These are phyloP conservation scores for Colletotrichum eleusines DNA, from an alignment of 2,329 filamentous ascomycete species.

Conservation along the genomic window DNA sequence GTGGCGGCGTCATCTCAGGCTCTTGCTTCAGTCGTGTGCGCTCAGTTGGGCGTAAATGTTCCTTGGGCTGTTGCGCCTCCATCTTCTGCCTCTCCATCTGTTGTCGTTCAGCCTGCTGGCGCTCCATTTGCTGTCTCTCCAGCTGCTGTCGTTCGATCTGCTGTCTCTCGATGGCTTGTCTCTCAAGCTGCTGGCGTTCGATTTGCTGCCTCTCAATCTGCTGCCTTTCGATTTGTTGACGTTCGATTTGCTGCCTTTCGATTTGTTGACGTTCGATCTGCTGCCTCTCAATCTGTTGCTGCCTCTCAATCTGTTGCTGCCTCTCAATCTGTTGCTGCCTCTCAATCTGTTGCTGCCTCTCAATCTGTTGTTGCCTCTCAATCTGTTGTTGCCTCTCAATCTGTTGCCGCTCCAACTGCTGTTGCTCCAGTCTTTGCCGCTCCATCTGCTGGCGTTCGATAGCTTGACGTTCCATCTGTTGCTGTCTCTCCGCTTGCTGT, in stretches of 20 bases:
- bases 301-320: constrained; percentile 34
- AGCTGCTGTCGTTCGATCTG: constrained; percentile 42
- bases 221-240: constrained; percentile 25
- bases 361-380: constrained; percentile 34
- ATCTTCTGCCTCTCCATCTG: constrained; percentile 47
- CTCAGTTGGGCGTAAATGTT: constrained; percentile 46
- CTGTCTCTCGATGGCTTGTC: constrained; percentile 28
- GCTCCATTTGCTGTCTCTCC: constrained; percentile 43
- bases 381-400: background rate
- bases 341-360: constrained; percentile 45
- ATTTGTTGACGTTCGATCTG: constrained; percentile 40
- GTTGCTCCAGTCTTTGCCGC: constrained; percentile 8
- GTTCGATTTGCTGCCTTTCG: constrained; percentile 42
- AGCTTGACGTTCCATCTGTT: constrained; percentile 49
- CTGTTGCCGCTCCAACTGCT: constrained; percentile 45
- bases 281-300: constrained; percentile 42
- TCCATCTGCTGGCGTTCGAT: constrained; percentile 42
- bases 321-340: constrained; percentile 46
- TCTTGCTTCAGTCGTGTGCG: constrained; percentile 61
- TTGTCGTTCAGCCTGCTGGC: constrained; percentile 44
- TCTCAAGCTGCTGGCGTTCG: constrained; percentile 22
- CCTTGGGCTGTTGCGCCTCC: constrained; percentile 49
- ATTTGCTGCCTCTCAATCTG: constrained; percentile 17
- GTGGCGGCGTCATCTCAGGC: constrained; percentile 55
- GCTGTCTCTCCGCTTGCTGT: constrained; percentile 46